Evolutionary conservation across 768 basidiomycete genomes (phyloP).

Genomic region (Boletus coccyginus): DNA sequence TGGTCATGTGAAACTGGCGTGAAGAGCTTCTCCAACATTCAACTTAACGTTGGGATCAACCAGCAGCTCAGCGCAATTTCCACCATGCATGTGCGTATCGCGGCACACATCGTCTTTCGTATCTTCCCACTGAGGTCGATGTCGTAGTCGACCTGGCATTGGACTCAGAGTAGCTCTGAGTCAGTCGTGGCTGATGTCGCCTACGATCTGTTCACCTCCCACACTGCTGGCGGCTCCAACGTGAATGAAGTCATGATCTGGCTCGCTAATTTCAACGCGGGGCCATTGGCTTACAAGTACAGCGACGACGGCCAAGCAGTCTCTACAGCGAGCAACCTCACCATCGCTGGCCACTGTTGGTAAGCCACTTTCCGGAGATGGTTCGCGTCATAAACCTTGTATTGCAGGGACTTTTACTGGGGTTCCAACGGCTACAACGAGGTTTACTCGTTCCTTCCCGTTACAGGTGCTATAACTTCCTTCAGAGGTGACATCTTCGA

Average conservation of each 20-base stretch:
- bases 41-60: conserved; percentile 50
- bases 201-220: conserved; percentile 64
- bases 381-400: neutral
- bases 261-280: conserved; percentile 57
- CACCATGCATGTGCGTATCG: conserved; percentile 49
- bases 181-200: conserved; percentile 53
- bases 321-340: conserved; percentile 41
- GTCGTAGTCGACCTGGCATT: conserved; percentile 50
- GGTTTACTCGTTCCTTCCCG: conserved; percentile 50
- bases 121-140: neutral
- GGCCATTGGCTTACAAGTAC: conserved; percentile 54
- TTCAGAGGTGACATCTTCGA: conserved; percentile 54
- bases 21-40: conserved; percentile 62
- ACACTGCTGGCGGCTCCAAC: conserved; percentile 44
- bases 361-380: conserved; percentile 14
- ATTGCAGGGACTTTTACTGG: conserved; percentile 50
- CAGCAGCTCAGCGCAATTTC: conserved; percentile 51
- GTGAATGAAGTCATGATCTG: conserved; percentile 59
- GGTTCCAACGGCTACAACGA: conserved; percentile 53
- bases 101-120: neutral
- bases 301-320: conserved; percentile 44
- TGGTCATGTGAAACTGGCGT: conserved; percentile 53
- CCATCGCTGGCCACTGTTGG: conserved; percentile 52
- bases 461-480: conserved; percentile 35
- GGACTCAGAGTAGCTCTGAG: conserved; percentile 46